Percentiles rank a stretch among this genome's conserved stretches.
phyloP scores from a whole-genome alignment of 2,329 filamentous ascomycete species.

The Endoconidiophora laricicola region DNA sequence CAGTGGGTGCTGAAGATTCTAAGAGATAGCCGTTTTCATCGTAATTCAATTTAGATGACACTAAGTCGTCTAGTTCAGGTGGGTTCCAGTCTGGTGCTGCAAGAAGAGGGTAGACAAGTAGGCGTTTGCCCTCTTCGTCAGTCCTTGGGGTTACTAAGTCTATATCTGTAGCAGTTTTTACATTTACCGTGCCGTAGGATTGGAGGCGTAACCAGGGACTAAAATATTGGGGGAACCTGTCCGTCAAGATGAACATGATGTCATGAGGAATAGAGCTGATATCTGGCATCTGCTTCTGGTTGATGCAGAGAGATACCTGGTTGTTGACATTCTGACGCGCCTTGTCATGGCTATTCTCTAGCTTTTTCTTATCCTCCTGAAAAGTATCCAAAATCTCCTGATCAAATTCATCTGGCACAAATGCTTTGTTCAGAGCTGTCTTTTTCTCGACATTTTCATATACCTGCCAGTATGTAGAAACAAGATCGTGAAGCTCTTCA shows the following conservation, averaged over 20 bases:
- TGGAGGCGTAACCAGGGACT: not conserved
- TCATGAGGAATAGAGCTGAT: conserved; percentile 16
- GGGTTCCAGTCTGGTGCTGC: conserved; percentile 4
- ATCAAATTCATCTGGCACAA: conserved; percentile 22
- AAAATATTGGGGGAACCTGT: not conserved
- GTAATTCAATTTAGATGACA: not conserved
- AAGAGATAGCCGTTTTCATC: not conserved
- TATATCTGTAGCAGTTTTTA: not conserved
- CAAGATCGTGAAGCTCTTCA: conserved; percentile 30
- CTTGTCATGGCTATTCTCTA: conserved; percentile 21
- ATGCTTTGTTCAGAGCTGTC: not conserved
- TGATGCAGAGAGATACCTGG: conserved; percentile 25
- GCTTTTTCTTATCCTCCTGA: conserved; percentile 20
- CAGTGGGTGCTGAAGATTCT: too few species aligned
- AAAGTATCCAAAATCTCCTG: conserved; percentile 30
- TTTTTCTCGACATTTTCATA: conserved; percentile 1
- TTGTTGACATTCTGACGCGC: conserved; percentile 17
- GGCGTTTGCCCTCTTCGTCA: not conserved
- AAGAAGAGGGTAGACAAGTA: conserved; percentile 2
- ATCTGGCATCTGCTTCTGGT: conserved; percentile 26
- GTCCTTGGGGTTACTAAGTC: not conserved
- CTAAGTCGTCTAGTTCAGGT: not conserved
- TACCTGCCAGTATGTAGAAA: not conserved
- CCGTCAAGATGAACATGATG: conserved; percentile 1
- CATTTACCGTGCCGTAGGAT: not conserved